phyloP scores from a whole-genome alignment of 176 grass and related monocot species.

The Zoysia pacifica region DNA sequence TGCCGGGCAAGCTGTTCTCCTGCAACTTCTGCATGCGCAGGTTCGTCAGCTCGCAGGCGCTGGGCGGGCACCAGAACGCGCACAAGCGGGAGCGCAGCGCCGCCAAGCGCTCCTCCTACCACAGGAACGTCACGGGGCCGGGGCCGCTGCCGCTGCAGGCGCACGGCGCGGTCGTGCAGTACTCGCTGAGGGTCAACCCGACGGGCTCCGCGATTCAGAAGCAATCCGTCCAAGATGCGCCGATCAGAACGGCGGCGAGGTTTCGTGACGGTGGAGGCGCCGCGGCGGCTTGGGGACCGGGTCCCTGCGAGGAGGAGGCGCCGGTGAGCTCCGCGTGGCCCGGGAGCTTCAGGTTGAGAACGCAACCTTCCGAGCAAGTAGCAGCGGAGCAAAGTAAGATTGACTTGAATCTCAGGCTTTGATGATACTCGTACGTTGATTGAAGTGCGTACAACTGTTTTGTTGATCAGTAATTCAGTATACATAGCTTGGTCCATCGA shows the following conservation, averaged over 20 bases:
- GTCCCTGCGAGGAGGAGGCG: slow-evolving; percentile 40
- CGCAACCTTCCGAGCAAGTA: slow-evolving; percentile 43
- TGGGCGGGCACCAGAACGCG: slow-evolving; percentile 89
- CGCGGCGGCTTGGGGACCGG: slow-evolving; percentile 30
- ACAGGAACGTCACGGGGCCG: slow-evolving; percentile 62
- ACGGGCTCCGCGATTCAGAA: slow-evolving; percentile 46
- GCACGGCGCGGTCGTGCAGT: slow-evolving; percentile 51
- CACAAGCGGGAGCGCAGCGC: slow-evolving; percentile 87
- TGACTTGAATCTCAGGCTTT: slow-evolving; percentile 82
- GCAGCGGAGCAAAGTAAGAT: slow-evolving; percentile 62
- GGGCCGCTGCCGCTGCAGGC: slow-evolving; percentile 72
- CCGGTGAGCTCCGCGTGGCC: slow-evolving; percentile 53
- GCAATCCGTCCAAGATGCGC: slow-evolving; percentile 15
- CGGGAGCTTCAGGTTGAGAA: slow-evolving; percentile 61
- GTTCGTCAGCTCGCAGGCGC: slow-evolving; percentile 87
- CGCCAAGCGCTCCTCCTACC: slow-evolving; percentile 48
- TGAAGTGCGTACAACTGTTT: slow-evolving; percentile 1
- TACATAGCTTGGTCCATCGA: slow-evolving; percentile 19
- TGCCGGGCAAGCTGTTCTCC: slow-evolving; percentile 67
- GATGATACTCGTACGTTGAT: slow-evolving; percentile 13
- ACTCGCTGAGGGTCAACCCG: slow-evolving; percentile 54
- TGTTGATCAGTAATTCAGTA: not conserved
- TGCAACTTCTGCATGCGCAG: slow-evolving; percentile 91
- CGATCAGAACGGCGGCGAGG: slow-evolving; percentile 37
- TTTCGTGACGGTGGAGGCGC: slow-evolving; percentile 39